Percentiles rank a stretch among this genome's conserved stretches.
These are phyloP conservation scores for Ascomycota sp. DNA, from an alignment of 2,329 filamentous ascomycete genomes.

Conservation along the genomic window DNA sequence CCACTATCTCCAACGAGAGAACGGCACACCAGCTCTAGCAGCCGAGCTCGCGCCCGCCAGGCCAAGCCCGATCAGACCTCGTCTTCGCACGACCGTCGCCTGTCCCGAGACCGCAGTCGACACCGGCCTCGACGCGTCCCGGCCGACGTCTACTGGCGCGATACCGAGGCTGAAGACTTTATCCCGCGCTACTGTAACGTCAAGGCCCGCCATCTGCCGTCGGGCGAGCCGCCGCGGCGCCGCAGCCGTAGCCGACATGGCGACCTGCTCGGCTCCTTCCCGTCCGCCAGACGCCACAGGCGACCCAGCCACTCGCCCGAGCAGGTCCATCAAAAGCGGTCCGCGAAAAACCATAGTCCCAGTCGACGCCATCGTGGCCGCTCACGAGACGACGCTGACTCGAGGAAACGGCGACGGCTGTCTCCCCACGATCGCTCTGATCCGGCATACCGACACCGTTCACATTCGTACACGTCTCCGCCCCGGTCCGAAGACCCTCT, in stretches of 20 bases:
- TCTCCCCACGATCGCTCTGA: constrained; percentile 13
- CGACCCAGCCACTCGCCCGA: constrained; percentile 20
- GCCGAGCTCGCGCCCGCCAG: constrained; percentile 12
- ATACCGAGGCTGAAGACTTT: constrained; percentile 14
- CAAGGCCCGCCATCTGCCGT: constrained; percentile 9
- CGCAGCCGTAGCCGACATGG: constrained; percentile 15
- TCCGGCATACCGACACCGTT: constrained; percentile 11
- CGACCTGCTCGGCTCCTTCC: constrained; percentile 13
- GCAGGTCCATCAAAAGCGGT: constrained; percentile 19
- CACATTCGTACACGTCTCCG: constrained; percentile 10
- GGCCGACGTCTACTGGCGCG: constrained; percentile 9
- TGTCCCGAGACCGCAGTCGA: constrained; percentile 18
- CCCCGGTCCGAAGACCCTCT: constrained; percentile 5
- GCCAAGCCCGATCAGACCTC: constrained; percentile 13
- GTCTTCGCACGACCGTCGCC: constrained; percentile 16
- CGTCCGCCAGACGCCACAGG: constrained; percentile 20
- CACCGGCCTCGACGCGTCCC: constrained; percentile 10
- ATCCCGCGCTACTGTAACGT: constrained; percentile 17
- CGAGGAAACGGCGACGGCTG: constrained; percentile 11
- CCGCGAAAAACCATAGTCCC: constrained; percentile 13
- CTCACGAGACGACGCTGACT: constrained; percentile 15
- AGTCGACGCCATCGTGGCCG: constrained; percentile 19
- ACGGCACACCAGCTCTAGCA: constrained; percentile 10
- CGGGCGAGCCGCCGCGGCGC: constrained; percentile 12
- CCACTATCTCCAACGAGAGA: constrained; percentile 12